These are phyloP conservation scores for Cupressus sempervirens DNA, from an alignment of 75 land plant species.

Conservation along the genomic window DNA sequence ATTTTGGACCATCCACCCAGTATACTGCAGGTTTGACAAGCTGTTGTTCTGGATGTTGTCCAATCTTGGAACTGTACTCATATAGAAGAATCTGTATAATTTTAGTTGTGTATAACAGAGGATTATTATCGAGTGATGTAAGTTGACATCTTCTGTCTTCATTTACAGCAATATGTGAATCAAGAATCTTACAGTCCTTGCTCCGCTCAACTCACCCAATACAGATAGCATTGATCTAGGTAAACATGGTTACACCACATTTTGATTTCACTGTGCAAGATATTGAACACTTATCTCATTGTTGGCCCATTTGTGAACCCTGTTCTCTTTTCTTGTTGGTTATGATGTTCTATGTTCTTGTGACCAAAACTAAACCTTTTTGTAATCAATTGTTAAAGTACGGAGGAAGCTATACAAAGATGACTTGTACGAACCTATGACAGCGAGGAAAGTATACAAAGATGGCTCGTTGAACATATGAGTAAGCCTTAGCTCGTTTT, in stretches of 20 bases:
- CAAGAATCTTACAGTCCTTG: slow-evolving; percentile 60
- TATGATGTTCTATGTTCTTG: not conserved
- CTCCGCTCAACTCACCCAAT: slow-evolving; percentile 80
- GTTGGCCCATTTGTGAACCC: not conserved
- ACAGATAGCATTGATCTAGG: slow-evolving; percentile 98
- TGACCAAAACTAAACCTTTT: not conserved
- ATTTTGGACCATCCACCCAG: slow-evolving; percentile 85
- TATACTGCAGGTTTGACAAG: slow-evolving; percentile 73
- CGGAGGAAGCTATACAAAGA: too few relatives aligned
- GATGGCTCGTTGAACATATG: too few relatives aligned
- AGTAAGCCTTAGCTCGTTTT: too few relatives aligned
- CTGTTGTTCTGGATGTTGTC: not conserved
- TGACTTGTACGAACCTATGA: too few relatives aligned
- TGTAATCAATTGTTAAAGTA: too few relatives aligned
- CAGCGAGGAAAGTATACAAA: too few relatives aligned
- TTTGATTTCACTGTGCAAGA: not conserved
- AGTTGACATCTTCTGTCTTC: not conserved
- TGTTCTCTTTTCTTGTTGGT: not conserved
- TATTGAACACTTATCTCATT: not conserved
- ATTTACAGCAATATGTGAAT: slow-evolving; percentile 64
- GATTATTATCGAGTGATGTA: not conserved
- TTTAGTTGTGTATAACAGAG: not conserved
- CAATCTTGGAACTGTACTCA: not conserved
- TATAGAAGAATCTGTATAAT: not conserved
- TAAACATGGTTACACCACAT: slow-evolving; percentile 9